These are phyloP conservation scores for Psilocybe subaeruginosa DNA, from an alignment of 768 basidiomycete species.

Conservation along the genomic window DNA sequence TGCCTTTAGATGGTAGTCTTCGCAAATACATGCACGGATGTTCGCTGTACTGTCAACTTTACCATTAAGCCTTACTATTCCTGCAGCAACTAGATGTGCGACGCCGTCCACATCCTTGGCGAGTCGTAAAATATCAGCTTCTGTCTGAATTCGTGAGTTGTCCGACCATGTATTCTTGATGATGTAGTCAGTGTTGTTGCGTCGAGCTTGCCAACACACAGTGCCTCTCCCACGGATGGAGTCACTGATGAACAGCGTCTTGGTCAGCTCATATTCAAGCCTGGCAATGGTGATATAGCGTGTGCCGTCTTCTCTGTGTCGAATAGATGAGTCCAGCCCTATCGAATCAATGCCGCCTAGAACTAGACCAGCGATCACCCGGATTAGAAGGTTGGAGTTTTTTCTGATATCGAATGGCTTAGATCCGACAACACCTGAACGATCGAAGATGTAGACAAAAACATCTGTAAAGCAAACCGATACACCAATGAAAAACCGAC, in stretches of 20 bases:
- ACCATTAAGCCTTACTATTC: background rate
- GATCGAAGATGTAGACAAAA: no score
- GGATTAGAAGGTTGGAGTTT: background rate
- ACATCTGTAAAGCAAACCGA: background rate
- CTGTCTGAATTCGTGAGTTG: background rate
- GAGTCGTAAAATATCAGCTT: background rate
- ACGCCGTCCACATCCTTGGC: background rate
- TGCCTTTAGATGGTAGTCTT: background rate
- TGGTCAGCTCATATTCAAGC: background rate
- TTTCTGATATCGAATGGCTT: background rate
- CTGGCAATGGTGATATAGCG: background rate
- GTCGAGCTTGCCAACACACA: background rate
- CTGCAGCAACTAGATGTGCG: background rate
- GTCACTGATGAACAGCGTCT: background rate
- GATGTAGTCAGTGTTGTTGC: background rate
- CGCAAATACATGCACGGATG: background rate
- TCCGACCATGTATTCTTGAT: background rate
- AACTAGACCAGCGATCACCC: background rate
- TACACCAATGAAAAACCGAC: conserved; percentile 1
- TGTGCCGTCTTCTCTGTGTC: background rate
- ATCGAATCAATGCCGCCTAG: background rate
- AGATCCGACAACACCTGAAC: no score
- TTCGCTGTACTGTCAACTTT: background rate
- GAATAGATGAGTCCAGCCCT: background rate
- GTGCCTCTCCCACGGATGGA: background rate